Evolutionary conservation across 306 rosid species (phyloP), one percentile per base, ranked within the genome.

Genomic region (Vigna nakashimae): DNA sequence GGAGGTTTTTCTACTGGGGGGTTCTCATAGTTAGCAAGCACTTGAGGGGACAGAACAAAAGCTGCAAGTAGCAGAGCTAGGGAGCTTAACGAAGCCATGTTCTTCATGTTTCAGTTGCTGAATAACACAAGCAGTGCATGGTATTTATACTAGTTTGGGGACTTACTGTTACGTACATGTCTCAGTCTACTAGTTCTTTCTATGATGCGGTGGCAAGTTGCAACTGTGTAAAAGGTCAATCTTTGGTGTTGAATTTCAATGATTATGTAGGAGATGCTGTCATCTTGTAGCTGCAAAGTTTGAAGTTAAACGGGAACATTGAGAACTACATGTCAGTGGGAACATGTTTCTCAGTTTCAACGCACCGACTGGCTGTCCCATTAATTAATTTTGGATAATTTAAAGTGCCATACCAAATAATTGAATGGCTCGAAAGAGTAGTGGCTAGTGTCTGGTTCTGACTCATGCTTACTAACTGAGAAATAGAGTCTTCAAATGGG

Each of bases 81-180:
- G 32, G 34, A 48, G 65, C 13, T 28, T 22, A 50, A 60, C 65
- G 77, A 60, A 60, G 77, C 71, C 77, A 79, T 79, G 40, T 57
- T 77, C 0, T 38, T 28, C 4, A 53, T 6, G 40, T 16, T 49
- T n/a, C 5, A 40, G 26, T 73, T 34, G 71, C 12, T 58, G 64
- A 9, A 3, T 32, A 36, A 58, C 34, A 69, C 60, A 32, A 0
- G 4, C 15, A 2, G 9, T 10, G 51, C 9, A 9, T 0, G 11
- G 12, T 6, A 30, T 58, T 69, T 79, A 69, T 70, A 79, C 34
- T 48, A 59, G n/a, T 53, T 9, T 1, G 49, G 22, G 17, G 14
- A 12, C 42, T 9, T 15, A 4, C 0, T 52, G 15, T 2, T 62
- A 7, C 1, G 13, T 32, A 13, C 24, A 15, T 0, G 68, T 15